Base-by-base conservation (phyloP, 2,329 filamentous ascomycete genomes). In the Pyricularia pennisetigena region DNA sequence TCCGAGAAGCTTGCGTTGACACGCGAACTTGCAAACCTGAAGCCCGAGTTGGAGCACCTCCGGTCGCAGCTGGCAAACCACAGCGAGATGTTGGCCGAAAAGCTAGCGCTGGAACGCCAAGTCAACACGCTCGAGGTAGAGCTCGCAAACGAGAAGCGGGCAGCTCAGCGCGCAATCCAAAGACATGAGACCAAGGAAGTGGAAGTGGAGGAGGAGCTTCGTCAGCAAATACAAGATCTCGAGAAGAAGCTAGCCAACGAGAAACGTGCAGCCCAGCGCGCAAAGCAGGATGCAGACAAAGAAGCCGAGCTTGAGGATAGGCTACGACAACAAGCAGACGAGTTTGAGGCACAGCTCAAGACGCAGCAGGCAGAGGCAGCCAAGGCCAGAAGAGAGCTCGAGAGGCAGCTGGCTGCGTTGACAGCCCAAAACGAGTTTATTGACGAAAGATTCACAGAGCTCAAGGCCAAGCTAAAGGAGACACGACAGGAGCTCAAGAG, bases 111-210 rank as follows among this genome's bases (percentile, higher is more conserved):
- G 16, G 89, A 95, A 75, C 88, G 91, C 64, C 91, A 95, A 77
- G 78, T 97, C 30, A 89, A 85, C 74, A 88, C 89, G 1, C 78
- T 94, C 2, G 91, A 97, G 76, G 88, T 92, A 62, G 91, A 97
- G 73, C 83, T 97, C 2, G 92, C 94, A 71, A 92, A 91, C 72
- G 92, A 95, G 75, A 94, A 88, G 76, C 86, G 88, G n/a, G 84
- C 88, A 3, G 82, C 85, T 9, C 86, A 89, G 72, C 86, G 88
- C 67, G 84, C 84, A 3, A 76, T 78, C 4, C 75, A 80, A 62
- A 80, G 71, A 49, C 75, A 75, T 59, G 73, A 73, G 20, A 73
- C 26, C 59, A 71, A 70, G 7, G 82, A 83, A 66, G 77, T 57
- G 14, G 69, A 73, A 9, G 72, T 68, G 2, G 75, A 75, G 59